phyloP scores from a whole-genome alignment of 2,329 filamentous ascomycete species.

The Sclerotinia glacialis region DNA sequence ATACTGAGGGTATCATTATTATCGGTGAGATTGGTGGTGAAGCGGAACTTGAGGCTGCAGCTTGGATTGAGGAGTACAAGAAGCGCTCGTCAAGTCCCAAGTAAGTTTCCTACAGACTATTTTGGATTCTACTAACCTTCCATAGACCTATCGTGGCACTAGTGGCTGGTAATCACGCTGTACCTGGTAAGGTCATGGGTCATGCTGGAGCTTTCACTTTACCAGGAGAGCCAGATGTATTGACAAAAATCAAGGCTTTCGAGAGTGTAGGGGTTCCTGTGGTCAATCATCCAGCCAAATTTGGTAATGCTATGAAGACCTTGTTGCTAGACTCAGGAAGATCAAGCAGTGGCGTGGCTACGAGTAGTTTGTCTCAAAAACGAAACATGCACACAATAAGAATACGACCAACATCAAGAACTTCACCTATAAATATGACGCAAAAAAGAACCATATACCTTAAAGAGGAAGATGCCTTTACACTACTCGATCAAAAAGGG shows the following conservation, averaged over 20 bases:
- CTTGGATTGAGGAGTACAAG: constrained; percentile 68
- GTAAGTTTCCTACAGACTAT: constrained; percentile 43
- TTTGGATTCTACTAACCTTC: constrained; percentile 7
- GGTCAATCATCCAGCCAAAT: constrained; percentile 73
- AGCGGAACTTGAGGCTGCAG: constrained; percentile 66
- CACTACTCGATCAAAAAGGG: constrained; percentile 47
- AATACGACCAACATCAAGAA: constrained; percentile 23
- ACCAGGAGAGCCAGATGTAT: constrained; percentile 61
- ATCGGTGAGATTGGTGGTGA: constrained; percentile 67
- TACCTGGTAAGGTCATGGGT: constrained; percentile 67
- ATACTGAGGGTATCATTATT: constrained; percentile 65
- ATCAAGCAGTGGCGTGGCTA: constrained; percentile 41
- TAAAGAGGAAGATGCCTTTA: constrained; percentile 50
- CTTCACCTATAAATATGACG: constrained; percentile 15
- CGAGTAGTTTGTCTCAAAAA: constrained; percentile 45
- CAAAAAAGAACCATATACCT: constrained; percentile 56
- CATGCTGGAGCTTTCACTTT: constrained; percentile 73
- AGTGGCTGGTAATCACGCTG: constrained; percentile 64
- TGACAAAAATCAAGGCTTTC: constrained; percentile 66
- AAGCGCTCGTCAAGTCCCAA: constrained; percentile 59
- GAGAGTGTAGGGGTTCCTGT: constrained; percentile 64
- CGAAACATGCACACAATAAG: constrained; percentile 52
- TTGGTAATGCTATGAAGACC: constrained; percentile 65
- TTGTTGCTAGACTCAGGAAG: constrained; percentile 48
- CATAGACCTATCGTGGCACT: constrained; percentile 68